Percentiles rank a stretch among this genome's conserved stretches.
These are phyloP conservation scores for Dioszegia crocea DNA, from an alignment of 768 basidiomycete species.

Conservation along the genomic window DNA sequence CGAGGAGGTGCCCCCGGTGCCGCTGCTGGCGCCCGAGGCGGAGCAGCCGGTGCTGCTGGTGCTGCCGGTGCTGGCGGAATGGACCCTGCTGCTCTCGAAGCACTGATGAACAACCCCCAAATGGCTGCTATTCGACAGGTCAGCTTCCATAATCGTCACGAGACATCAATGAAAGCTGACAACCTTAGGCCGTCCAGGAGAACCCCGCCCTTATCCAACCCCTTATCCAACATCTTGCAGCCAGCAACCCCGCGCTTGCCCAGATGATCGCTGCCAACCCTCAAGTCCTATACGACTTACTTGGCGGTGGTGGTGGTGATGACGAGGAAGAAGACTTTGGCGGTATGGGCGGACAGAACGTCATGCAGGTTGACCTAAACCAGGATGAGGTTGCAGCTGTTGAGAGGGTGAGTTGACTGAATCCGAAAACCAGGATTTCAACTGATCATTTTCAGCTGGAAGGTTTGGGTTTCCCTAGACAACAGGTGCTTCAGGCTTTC, in stretches of 20 bases:
- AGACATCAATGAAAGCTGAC: neutral
- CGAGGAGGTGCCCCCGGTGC: constrained; percentile 47
- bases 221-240: constrained; percentile 74
- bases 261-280: constrained; percentile 69
- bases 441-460: constrained; percentile 59
- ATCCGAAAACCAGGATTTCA: neutral
- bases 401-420: constrained; percentile 64
- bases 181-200: constrained; percentile 58
- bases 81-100: constrained; percentile 6
- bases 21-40: constrained; percentile 48
- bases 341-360: constrained; percentile 46
- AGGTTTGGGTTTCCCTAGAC: constrained; percentile 77
- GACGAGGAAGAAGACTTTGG: constrained; percentile 52
- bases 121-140: constrained; percentile 55
- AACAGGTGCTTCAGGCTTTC: constrained; percentile 81
- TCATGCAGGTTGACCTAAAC: constrained; percentile 65
- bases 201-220: constrained; percentile 78
- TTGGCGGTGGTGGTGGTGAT: constrained; percentile 54
- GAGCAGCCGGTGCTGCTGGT: constrained; percentile 50
- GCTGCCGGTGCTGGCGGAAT: constrained; percentile 32
- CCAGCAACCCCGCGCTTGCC: constrained; percentile 69
- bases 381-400: constrained; percentile 85
- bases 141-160: constrained; percentile 12
- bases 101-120: constrained; percentile 55
- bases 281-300: constrained; percentile 61